Base-by-base conservation (phyloP, 2,329 filamentous ascomycete species). In the Phialophora chinensis region DNA sequence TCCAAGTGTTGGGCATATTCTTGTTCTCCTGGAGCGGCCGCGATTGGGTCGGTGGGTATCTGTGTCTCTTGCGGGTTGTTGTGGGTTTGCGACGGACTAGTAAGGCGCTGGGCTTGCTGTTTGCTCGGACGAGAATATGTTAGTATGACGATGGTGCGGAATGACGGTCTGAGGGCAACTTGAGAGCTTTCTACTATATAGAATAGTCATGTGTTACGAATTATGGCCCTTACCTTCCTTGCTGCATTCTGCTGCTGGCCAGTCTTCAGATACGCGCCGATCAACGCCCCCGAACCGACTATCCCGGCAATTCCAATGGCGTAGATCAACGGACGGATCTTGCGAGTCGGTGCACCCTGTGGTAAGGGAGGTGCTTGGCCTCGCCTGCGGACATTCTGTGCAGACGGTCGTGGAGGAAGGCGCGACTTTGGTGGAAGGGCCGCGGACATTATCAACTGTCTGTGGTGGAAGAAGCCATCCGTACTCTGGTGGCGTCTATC, bases 261-360 rank as follows among this genome's bases (percentile, higher is more conserved):
- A 10, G 54, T 70, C 62, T 66, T 69, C 29, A 69, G 38, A 33
- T 66, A 65, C 2, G 69, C 69, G 4, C 69, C 69, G 33, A 67
- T 68, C 47, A 69, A 52, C 2, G 67, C 69, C 14, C 69, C 69
- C 1, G 61, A 66, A n/a, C 59, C 66, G 4, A 66, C 67, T 62
- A 69, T 71, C 11, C 63, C 66, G n/a, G 66, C 65, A 23, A 71
- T 53, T 5, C 63, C 63, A n/a, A 69, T 58, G 20, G 69, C 66
- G 42, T 66, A 69, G 52, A 70, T 55, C 57, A 69, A 29, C 17
- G 69, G 65, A 54, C 63, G 49, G 12, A 62, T 66, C 60, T 53
- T 67, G 11, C 61, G 66, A 7, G 38, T 8, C 38, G 38, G 17
- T 31, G 27, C 14, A 35, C 23, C 29, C 27, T n/a, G 53, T n/a